Evolutionary conservation across 2,329 filamentous ascomycete genomes (phyloP), one percentile per base, ranked within the genome.

Genomic region (Diplodia scrobiculata): DNA sequence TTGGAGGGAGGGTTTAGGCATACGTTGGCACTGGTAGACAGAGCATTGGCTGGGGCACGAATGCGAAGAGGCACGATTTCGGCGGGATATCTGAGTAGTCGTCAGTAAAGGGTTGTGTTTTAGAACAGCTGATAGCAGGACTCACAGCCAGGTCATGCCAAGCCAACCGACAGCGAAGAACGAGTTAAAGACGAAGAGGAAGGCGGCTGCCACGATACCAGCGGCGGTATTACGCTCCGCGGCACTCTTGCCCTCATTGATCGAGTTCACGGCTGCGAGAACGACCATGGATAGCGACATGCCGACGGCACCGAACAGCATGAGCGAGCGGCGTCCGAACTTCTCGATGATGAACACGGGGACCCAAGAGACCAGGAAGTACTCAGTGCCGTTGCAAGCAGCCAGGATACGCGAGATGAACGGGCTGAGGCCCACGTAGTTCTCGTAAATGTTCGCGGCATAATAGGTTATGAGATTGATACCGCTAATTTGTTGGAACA

Each of bases 171-270:
- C 86, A 68, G 91, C 92, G 76, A 96, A 96, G 84, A 90, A 95
- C 83, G 91, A 91, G 83, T 96, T 93, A 84, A 92, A 95, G 80
- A 96, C 90, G 80, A 89, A 90, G 74, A 96, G 93, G 81, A 96
- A 94, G 68, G 96, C 91, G 83, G 92, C 79, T 19, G 79, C 76
- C 5, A 67, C 66, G 34, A 68, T 63, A 27, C 58, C 59, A 17
- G 59, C 67, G 11, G 29, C 65, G 19, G 65, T 51, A n/a, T 68
- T 67, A n/a, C 54, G 29, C 11, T 59, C 63, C 5, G 19, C 54
- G 9, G 19, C 65, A 3, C n/a, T 62, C 41, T 68, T 67, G 11
- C 62, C 62, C 21, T 63, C 52, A 19, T 74, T 72, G 13, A 70
- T 67, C 63, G 72, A 74, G 0, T 73, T 77, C 5, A 73, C 73